phyloP scores from a whole-genome alignment of 441 rosid species.

The Populus hybrid region DNA sequence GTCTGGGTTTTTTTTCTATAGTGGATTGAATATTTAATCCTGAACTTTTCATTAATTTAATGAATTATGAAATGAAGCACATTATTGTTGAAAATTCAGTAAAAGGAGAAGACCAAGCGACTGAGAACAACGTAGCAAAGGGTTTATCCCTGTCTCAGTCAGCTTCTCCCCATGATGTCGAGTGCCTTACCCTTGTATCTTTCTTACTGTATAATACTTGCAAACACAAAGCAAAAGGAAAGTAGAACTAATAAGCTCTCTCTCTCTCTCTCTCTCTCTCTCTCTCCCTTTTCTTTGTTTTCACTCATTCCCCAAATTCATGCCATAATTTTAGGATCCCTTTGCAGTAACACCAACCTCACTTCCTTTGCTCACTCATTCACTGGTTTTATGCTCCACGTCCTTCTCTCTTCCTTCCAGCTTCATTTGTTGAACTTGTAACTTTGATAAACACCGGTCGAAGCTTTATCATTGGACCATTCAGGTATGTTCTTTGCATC shows the following conservation, averaged over 20 bases:
- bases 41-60: too few species aligned
- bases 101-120: neutral
- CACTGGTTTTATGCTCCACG: neutral
- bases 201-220: neutral
- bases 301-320: constrained; percentile 39
- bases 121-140: neutral
- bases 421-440: neutral
- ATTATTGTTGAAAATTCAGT: too few species aligned
- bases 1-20: too few species aligned
- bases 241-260: neutral
- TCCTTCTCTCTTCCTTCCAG: neutral
- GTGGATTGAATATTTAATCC: too few species aligned
- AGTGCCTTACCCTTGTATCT: neutral
- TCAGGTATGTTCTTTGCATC: neutral
- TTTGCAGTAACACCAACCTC: constrained; percentile 9
- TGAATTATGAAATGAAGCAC: too few species aligned
- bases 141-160: neutral
- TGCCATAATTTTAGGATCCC: constrained; percentile 43
- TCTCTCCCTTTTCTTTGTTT: constrained; percentile 36
- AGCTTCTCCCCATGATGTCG: neutral
- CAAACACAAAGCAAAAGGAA: neutral
- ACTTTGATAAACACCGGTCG: neutral
- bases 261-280: neutral
- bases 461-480: neutral
- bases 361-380: constrained; percentile 7